These are phyloP conservation scores for Sclerotinia minor DNA, from an alignment of 2,329 filamentous ascomycete species.

Conservation along the genomic window DNA sequence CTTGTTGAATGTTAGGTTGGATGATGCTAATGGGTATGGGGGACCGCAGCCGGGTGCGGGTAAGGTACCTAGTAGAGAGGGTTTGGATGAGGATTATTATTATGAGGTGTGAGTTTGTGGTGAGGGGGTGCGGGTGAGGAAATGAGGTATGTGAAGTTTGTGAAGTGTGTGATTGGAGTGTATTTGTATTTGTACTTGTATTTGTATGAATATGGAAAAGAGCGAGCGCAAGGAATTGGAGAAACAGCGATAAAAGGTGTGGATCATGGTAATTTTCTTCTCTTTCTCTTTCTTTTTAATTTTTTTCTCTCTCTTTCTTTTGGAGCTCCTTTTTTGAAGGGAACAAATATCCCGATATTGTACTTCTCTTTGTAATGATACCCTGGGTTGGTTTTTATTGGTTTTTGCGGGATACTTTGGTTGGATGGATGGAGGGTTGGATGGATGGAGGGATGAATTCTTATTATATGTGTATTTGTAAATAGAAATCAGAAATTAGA, in stretches of 20 bases:
- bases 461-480: too few species aligned
- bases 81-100: slow-evolving; percentile 89
- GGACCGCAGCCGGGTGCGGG: slow-evolving; percentile 59
- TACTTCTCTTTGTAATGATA: slow-evolving; percentile 20
- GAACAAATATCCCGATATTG: too few species aligned
- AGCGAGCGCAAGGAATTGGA: neutral
- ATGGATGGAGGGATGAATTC: too few species aligned
- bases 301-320: too few species aligned
- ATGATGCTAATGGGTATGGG: slow-evolving; percentile 71
- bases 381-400: slow-evolving; percentile 11
- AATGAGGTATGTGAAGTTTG: too few species aligned
- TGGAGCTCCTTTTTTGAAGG: too few species aligned
- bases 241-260: neutral
- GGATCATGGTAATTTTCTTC: neutral
- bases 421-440: neutral
- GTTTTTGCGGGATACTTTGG: neutral
- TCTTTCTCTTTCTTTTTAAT: too few species aligned
- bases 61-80: slow-evolving; percentile 76
- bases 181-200: neutral
- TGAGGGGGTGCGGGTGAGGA: neutral
- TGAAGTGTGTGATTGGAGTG: neutral
- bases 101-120: slow-evolving; percentile 53
- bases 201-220: neutral
- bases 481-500: too few species aligned
- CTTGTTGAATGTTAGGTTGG: slow-evolving; percentile 84